These are phyloP conservation scores for Trematosphaeria pertusa DNA, from an alignment of 2,329 filamentous ascomycete species.

Conservation along the genomic window DNA sequence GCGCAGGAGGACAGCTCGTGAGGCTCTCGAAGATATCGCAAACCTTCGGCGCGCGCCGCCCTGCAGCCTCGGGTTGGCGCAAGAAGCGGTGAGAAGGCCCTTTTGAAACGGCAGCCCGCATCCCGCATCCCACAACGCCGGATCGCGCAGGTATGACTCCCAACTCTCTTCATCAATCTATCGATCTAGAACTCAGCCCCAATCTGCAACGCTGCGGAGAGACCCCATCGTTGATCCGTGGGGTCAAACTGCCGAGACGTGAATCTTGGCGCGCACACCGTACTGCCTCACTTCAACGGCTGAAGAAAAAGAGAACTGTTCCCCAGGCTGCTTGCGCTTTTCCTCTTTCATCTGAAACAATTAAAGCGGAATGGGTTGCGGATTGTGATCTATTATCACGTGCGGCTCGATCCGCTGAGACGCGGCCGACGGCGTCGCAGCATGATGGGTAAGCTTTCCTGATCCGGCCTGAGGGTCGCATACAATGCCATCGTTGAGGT, in stretches of 20 bases:
- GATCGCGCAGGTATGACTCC: constrained; percentile 20
- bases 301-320: not conserved
- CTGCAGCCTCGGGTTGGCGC: not conserved
- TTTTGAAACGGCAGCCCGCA: constrained; percentile 16
- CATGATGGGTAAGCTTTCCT: too few relatives aligned
- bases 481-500: too few relatives aligned
- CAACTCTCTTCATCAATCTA: constrained; percentile 17
- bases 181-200: constrained; percentile 21
- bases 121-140: constrained; percentile 14
- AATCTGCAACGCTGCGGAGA: constrained; percentile 19
- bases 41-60: constrained; percentile 7
- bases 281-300: constrained; percentile 1
- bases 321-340: not conserved
- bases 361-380: too few relatives aligned
- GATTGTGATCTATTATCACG: too few relatives aligned
- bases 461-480: too few relatives aligned
- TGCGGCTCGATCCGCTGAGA: too few relatives aligned
- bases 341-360: too few relatives aligned
- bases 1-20: constrained; percentile 10
- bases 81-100: constrained; percentile 22
- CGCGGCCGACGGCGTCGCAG: too few relatives aligned
- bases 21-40: constrained; percentile 5
- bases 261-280: constrained; percentile 17
- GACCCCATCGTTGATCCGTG: constrained; percentile 14
- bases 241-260: constrained; percentile 13